Evolutionary conservation across 257 asterid genomes (phyloP), one percentile per base, ranked within the genome.

Genomic region (Striga asiatica): DNA sequence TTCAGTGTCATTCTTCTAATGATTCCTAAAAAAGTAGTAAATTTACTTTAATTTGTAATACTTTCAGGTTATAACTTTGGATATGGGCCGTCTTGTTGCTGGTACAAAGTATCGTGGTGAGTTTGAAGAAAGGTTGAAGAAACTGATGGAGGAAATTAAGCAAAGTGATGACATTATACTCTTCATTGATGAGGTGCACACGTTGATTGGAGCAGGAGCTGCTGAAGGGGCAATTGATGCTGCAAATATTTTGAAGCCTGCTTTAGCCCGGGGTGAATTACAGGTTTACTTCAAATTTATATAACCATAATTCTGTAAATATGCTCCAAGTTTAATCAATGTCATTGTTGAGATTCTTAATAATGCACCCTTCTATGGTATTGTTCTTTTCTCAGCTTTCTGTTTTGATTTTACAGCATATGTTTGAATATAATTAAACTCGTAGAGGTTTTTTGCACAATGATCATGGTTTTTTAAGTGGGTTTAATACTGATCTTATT

Each of bases 21-120:
- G 2, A n/a, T 50, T 39, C 14, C 23, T 8, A 18, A 17, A 4
- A 3, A 68, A 46, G 46, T 51, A 14, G 23, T 47, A 13, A 51
- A 13, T n/a, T n/a, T n/a, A 48, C 37, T 39, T 58, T 19, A 5
- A 23, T 60, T 56, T 65, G 34, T 60, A 19, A 35, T 21, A 11
- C 47, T 38, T 61, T 63, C 76, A 91, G 98, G 98, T 91, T 61
- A 87, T 91, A 34, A 91, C 95, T 32, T 72, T 91, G 41, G 98
- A 91, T 69, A 91, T 87, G 94, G 96, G 95, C 20, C 94, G 80
- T 50, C 92, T 91, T 49, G 96, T 91, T 55, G 96, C 98, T 58
- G 98, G 98, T 52, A 87, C 98, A 45, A 87, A 87, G 72, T 87
- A 87, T 53, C 96, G 98, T 58, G 98, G 98, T 72, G 98, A 91